Conservation (phyloP, 495 filamentous ascomycete species). For the Tuber indicum region DNA sequence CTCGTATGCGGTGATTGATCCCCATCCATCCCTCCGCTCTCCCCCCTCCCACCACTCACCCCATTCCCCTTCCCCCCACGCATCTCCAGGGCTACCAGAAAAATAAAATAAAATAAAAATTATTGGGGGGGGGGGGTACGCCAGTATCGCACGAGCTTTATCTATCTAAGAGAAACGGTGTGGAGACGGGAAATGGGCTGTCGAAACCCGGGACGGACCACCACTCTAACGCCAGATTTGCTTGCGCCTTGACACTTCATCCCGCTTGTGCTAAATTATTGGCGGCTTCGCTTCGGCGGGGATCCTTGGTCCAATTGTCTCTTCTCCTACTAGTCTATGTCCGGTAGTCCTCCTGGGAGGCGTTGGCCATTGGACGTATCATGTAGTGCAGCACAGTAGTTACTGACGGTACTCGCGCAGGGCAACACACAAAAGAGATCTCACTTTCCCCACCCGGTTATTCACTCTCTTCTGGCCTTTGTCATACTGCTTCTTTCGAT, state of each 20-base stretch:
- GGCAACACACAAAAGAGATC: neutral
- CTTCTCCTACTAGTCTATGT: slow-evolving; percentile 16
- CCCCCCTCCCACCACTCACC: slow-evolving; percentile 5
- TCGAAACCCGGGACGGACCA: slow-evolving; percentile 39
- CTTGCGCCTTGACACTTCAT: slow-evolving; percentile 31
- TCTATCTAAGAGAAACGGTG: slow-evolving; percentile 31
- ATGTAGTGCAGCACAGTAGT: neutral
- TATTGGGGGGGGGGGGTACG: slow-evolving; percentile 26
- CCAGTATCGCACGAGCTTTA: slow-evolving; percentile 32
- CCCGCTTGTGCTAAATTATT: slow-evolving; percentile 38
- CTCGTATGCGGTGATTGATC: slow-evolving; percentile 5
- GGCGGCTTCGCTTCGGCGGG: slow-evolving; percentile 36
- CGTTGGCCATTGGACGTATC: neutral
- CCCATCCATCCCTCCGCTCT: neutral
- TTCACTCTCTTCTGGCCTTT: neutral
- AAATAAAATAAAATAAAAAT: slow-evolving; percentile 17
- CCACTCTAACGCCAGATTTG: slow-evolving; percentile 34
- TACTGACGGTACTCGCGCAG: neutral
- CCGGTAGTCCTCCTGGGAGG: slow-evolving; percentile 2
- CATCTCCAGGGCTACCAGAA: slow-evolving; percentile 20
- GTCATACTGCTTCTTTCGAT: neutral
- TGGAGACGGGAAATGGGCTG: slow-evolving; percentile 38
- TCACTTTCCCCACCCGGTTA: neutral
- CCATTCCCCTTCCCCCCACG: slow-evolving; percentile 18
- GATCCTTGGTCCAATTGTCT: slow-evolving; percentile 34